Conservation (phyloP, 2,329 filamentous ascomycete species). For the Ascocoryne sarcoides region DNA sequence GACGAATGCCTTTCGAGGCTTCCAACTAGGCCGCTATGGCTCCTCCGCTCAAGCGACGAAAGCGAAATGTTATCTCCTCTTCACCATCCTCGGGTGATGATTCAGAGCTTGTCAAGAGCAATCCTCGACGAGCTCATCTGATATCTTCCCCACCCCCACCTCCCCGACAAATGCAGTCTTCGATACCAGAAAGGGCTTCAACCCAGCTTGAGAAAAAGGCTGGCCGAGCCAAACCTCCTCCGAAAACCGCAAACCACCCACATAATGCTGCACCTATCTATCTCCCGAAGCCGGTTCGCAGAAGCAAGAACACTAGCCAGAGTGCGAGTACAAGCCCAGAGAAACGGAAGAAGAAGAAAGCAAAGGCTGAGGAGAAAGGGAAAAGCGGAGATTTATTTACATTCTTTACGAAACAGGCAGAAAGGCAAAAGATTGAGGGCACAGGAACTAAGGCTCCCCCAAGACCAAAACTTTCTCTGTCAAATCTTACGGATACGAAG, state of each 20-base stretch:
- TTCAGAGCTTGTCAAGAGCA: slow-evolving; percentile 28
- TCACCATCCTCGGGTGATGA: slow-evolving; percentile 40
- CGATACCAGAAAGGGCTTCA: slow-evolving; percentile 5
- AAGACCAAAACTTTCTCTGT: slow-evolving; percentile 29
- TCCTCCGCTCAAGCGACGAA: slow-evolving; percentile 36
- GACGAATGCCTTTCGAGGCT: not conserved
- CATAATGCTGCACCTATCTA: slow-evolving; percentile 23
- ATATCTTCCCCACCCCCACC: slow-evolving; percentile 19
- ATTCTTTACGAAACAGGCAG: slow-evolving; percentile 53
- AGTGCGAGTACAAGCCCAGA: slow-evolving; percentile 37
- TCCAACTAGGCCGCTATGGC: slow-evolving; percentile 19
- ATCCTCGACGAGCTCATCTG: slow-evolving; percentile 14
- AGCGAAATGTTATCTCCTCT: slow-evolving; percentile 41
- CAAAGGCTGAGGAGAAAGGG: slow-evolving; percentile 40
- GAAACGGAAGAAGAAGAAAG: slow-evolving; percentile 30
- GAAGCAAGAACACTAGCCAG: slow-evolving; percentile 22
- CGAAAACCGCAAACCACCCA: slow-evolving; percentile 22
- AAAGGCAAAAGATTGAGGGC: slow-evolving; percentile 31
- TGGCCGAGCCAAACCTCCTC: slow-evolving; percentile 12
- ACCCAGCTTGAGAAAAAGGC: slow-evolving; percentile 23
- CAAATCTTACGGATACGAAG: slow-evolving; percentile 31
- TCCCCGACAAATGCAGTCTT: slow-evolving; percentile 5
- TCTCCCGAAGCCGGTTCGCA: slow-evolving; percentile 23
- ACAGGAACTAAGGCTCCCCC: slow-evolving; percentile 5
- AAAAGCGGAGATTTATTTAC: slow-evolving; percentile 48